phyloP scores from a whole-genome alignment of 371 early-diverging fungal species.

The Saksenaea oblongispora region DNA sequence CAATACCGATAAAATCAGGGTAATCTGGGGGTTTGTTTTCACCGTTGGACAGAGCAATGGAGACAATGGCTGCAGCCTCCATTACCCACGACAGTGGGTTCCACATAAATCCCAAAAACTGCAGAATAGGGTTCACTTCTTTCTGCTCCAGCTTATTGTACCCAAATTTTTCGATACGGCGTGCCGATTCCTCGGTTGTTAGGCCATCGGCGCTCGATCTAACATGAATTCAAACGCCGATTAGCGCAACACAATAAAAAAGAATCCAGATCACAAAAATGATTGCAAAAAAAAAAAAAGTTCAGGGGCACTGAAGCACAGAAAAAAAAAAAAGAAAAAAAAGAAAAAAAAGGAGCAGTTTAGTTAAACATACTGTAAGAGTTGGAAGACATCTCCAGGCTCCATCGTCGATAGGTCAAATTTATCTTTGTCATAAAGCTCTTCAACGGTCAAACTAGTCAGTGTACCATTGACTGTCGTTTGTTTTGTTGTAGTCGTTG shows the following conservation, averaged over 20 bases:
- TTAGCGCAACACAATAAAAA: background rate
- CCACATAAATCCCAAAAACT: conserved; percentile 88
- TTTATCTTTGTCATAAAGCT: conserved; percentile 82
- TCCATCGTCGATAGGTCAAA: conserved; percentile 82
- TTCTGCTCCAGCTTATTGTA: conserved; percentile 71
- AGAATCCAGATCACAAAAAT: conserved; percentile 1
- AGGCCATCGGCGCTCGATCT: conserved; percentile 62
- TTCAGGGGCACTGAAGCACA: conserved; percentile 2
- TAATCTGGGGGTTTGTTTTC: conserved; percentile 71
- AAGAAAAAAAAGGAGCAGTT: conserved; percentile 4
- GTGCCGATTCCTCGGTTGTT: conserved; percentile 61
- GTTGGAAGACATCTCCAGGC: conserved; percentile 69
- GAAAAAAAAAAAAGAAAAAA: conserved; percentile 9
- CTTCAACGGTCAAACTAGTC: conserved; percentile 52
- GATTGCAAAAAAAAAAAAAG: conserved; percentile 14
- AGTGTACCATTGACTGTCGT: conserved; percentile 7
- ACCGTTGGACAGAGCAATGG: conserved; percentile 71
- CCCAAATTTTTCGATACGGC: conserved; percentile 68
- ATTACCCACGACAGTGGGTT: conserved; percentile 80
- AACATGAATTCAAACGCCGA: conserved; percentile 3
- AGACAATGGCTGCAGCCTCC: conserved; percentile 76
- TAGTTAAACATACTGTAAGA: conserved; percentile 56
- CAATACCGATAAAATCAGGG: conserved; percentile 82
- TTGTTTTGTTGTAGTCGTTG: background rate
- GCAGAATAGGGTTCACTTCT: conserved; percentile 76